Conservation (phyloP, 164 flowering plant genomes). For the Magnolia sinica region DNA sequence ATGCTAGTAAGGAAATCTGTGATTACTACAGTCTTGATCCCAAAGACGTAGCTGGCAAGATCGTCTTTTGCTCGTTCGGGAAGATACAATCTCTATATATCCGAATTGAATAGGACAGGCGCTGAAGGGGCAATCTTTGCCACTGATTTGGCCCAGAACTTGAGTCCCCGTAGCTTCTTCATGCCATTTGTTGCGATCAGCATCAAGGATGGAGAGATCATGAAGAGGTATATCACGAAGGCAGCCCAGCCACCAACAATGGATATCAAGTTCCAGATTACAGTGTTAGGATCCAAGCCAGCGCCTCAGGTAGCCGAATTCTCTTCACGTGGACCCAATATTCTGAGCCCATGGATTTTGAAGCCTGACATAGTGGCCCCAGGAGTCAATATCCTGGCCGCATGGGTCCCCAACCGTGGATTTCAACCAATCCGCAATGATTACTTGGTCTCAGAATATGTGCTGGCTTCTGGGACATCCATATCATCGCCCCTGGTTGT, state of each 20-base stretch:
- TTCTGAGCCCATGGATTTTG: constrained; percentile 10
- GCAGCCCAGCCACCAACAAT: background rate
- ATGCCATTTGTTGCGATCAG: constrained; percentile 6
- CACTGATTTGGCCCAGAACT: constrained; percentile 11
- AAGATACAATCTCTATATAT: background rate
- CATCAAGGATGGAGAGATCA: background rate
- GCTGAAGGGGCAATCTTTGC: constrained; percentile 27
- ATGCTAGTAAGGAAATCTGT: constrained; percentile 28
- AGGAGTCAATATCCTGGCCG: constrained; percentile 10
- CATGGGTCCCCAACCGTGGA: constrained; percentile 19
- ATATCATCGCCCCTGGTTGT: constrained; percentile 33
- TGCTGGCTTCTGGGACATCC: constrained; percentile 34
- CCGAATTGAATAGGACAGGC: constrained; percentile 20
- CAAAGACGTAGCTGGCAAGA: constrained; percentile 32
- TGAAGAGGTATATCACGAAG: background rate
- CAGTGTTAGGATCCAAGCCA: constrained; percentile 11
- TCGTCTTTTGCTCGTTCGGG: constrained; percentile 26
- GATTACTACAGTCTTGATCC: constrained; percentile 14
- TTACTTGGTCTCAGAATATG: constrained; percentile 23
- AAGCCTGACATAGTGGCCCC: constrained; percentile 21
- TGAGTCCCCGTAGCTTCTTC: background rate
- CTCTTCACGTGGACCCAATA: constrained; percentile 18
- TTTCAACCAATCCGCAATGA: constrained; percentile 7
- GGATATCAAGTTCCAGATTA: constrained; percentile 14
- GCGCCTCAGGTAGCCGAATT: constrained; percentile 21